Base-by-base conservation (phyloP, 208 protist species). In the Acanthamoeba sp. region DNA sequence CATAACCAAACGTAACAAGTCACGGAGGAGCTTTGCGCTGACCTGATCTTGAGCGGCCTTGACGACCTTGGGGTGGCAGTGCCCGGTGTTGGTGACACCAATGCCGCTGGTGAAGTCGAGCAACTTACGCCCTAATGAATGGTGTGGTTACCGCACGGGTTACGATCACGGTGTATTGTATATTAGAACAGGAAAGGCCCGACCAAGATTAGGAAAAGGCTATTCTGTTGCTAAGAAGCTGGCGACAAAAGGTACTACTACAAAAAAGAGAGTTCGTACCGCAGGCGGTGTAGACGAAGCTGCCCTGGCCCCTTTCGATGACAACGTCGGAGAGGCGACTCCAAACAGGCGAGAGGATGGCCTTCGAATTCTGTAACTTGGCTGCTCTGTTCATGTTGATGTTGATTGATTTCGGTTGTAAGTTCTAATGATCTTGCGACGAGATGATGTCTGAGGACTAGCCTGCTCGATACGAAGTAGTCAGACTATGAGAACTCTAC, bases 81-180 rank as follows among this genome's bases (percentile, higher is more conserved):
- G 94, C 2, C 94, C 94, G 1, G 87, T 94, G 50, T 95, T 95
- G 66, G 69, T 84, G 12, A 95, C 94, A 27, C 94, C 94, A 52
- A 95, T 95, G 36, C 94, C 94, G 62, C 59, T 59, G 27, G 94
- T 94, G 42, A 95, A 93, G 94, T 95, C 94, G 10, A 95, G 45
- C 24, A 92, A 50, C 42, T 95, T 94, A 4, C 42, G 29, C 2
- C 94, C 94, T 80, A 52, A 52, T 18, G 20, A 52, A n/a, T n/a
- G n/a, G n/a, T n/a, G n/a, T n/a, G n/a, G n/a, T n/a, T n/a, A n/a
- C n/a, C n/a, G n/a, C n/a, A n/a, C n/a, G n/a, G n/a, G n/a, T n/a
- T n/a, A n/a, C n/a, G n/a, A n/a, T n/a, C n/a, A n/a, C n/a, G n/a
- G n/a, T n/a, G n/a, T n/a, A n/a, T n/a, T n/a, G n/a, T n/a, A n/a